Conservation (phyloP, 108 stramenopile genomes). For the Licmophora abbreviata region DNA sequence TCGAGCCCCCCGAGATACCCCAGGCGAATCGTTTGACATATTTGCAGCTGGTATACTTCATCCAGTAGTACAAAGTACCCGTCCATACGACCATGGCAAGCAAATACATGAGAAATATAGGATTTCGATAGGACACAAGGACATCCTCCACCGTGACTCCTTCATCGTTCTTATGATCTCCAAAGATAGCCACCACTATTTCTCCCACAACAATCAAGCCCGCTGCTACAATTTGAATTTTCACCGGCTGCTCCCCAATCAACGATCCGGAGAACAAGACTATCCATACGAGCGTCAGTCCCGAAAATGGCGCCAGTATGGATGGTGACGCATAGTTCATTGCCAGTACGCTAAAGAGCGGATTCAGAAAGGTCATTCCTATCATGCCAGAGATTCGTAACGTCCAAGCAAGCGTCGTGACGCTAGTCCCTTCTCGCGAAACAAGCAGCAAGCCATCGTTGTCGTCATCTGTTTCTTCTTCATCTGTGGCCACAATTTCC, state of each 20-base stretch:
- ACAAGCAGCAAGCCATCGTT: neutral
- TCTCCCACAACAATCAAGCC: conserved; percentile 65
- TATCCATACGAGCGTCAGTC: conserved; percentile 83
- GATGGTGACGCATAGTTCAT: conserved; percentile 83
- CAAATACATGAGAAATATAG: conserved; percentile 47
- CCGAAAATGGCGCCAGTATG: conserved; percentile 80
- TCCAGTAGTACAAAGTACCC: conserved; percentile 30
- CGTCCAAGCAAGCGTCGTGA: neutral
- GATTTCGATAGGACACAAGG: conserved; percentile 49
- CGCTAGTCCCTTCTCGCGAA: neutral
- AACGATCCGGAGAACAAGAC: conserved; percentile 43
- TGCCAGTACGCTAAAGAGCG: conserved; percentile 65
- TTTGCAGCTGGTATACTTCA: conserved; percentile 4
- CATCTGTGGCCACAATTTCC: neutral
- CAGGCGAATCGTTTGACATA: conserved; percentile 14
- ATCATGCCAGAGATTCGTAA: conserved; percentile 52
- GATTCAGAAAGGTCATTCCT: conserved; percentile 80
- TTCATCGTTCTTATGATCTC: conserved; percentile 76
- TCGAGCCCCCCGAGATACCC: conserved; percentile 17
- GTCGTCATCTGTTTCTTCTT: neutral
- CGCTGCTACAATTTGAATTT: conserved; percentile 51
- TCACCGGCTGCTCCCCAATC: conserved; percentile 45
- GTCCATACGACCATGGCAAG: conserved; percentile 32
- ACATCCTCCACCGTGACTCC: conserved; percentile 49
- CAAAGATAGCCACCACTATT: conserved; percentile 68